Percentiles rank a stretch among this genome's conserved stretches.
These are phyloP conservation scores for Chalciporus pseudorubinellus DNA, from an alignment of 768 basidiomycete species.

Conservation along the genomic window DNA sequence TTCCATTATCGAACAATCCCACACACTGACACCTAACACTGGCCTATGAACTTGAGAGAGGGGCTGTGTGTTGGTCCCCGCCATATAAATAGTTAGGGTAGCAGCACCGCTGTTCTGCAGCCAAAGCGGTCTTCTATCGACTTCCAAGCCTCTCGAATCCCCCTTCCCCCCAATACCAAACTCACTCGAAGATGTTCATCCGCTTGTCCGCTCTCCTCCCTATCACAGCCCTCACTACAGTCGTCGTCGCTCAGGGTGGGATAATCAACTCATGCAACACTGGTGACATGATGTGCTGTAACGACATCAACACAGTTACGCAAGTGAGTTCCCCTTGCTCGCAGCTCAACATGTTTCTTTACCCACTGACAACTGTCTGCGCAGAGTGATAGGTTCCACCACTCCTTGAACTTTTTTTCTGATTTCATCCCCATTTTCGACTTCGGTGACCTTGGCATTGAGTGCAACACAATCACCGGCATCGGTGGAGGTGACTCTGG, in stretches of 20 bases:
- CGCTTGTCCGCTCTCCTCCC: slow-evolving; percentile 7
- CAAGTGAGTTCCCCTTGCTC: background rate
- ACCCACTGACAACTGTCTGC: background rate
- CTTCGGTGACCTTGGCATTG: background rate
- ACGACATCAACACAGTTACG: background rate
- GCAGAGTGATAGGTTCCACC: slow-evolving; percentile 3
- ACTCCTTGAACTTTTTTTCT: no score
- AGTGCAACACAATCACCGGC: slow-evolving; percentile 1
- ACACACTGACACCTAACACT: background rate
- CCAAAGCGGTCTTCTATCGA: background rate
- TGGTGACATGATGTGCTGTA: slow-evolving; percentile 13
- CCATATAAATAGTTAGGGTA: slow-evolving; percentile 12
- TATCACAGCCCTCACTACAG: slow-evolving; percentile 8
- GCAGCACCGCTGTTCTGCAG: background rate
- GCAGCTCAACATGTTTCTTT: no score
- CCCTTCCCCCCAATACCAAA: background rate
- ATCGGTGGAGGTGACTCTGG: background rate
- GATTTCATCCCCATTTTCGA: no score
- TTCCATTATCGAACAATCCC: background rate
- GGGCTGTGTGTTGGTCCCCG: no score
- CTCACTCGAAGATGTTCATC: slow-evolving; percentile 3
- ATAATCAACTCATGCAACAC: slow-evolving; percentile 9
- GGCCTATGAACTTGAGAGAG: no score
- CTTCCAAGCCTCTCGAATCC: background rate
- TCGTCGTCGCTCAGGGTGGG: background rate